Conservation (phyloP, 2,329 filamentous ascomycete species). For the Pseudohalonectria lignicola region DNA sequence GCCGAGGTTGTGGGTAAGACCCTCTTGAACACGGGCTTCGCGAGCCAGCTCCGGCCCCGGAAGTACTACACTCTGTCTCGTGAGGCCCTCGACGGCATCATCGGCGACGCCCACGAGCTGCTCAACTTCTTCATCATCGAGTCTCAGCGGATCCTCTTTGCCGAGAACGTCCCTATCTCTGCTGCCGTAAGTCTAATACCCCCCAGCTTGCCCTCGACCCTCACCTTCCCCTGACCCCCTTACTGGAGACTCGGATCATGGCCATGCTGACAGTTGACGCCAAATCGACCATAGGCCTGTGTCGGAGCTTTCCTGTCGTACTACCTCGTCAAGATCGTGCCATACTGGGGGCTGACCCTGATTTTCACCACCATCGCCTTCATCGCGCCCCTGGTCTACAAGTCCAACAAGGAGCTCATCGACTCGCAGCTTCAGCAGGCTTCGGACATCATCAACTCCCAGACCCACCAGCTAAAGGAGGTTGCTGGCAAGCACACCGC, state of each 20-base stretch:
- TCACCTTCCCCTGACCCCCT: constrained; percentile 4
- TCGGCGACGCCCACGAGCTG: constrained; percentile 56
- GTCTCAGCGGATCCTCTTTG: constrained; percentile 56
- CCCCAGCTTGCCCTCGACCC: constrained; percentile 6
- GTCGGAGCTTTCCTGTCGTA: constrained; percentile 53
- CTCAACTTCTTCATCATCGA: constrained; percentile 65
- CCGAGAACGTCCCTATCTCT: constrained; percentile 53
- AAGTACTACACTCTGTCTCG: constrained; percentile 57
- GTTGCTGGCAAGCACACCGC: constrained; percentile 54
- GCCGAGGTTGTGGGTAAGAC: constrained; percentile 52
- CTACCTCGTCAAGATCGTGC: constrained; percentile 58
- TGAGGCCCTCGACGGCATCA: constrained; percentile 47
- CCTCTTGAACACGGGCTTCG: constrained; percentile 48
- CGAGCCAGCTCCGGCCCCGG: constrained; percentile 54
- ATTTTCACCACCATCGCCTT: constrained; percentile 49
- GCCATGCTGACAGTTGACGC: constrained; percentile 4
- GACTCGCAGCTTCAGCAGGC: constrained; percentile 50
- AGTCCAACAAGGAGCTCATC: constrained; percentile 58
- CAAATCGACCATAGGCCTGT: constrained; percentile 36
- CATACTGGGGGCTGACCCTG: constrained; percentile 57
- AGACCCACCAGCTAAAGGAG: constrained; percentile 51
- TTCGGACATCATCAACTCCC: constrained; percentile 45
- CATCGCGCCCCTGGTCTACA: constrained; percentile 53
- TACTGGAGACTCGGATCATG: no score
- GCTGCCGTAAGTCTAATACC: constrained; percentile 36